Percentiles rank a stretch among this genome's conserved stretches.
These are phyloP conservation scores for Penicillium flavigenum DNA, from an alignment of 495 filamentous ascomycete genomes.

Conservation along the genomic window DNA sequence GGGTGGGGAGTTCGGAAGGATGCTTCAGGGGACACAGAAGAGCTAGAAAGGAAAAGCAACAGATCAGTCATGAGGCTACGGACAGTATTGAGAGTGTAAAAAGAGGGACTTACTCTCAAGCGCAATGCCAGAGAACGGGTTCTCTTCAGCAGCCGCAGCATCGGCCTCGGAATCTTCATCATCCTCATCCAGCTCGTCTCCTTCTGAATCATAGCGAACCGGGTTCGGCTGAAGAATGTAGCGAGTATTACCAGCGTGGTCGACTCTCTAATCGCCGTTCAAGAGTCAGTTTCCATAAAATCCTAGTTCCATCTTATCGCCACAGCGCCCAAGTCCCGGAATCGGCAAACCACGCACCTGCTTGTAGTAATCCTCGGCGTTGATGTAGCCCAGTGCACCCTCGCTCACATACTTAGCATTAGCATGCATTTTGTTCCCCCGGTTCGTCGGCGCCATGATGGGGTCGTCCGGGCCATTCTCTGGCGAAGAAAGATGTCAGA, in stretches of 20 bases:
- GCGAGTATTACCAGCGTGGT: constrained; percentile 80
- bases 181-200: constrained; percentile 72
- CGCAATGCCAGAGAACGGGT: constrained; percentile 78
- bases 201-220: constrained; percentile 75
- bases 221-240: constrained; percentile 80
- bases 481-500: constrained; percentile 34
- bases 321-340: constrained; percentile 1
- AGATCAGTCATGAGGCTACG: constrained; percentile 3
- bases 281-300: constrained; percentile 10
- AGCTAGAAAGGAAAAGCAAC: constrained; percentile 49
- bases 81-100: background rate
- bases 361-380: constrained; percentile 77
- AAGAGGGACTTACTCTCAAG: constrained; percentile 67
- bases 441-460: constrained; percentile 77
- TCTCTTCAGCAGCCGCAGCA: constrained; percentile 68
- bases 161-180: constrained; percentile 78
- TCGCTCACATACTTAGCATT: constrained; percentile 77
- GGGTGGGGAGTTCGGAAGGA: constrained; percentile 77
- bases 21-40: constrained; percentile 84
- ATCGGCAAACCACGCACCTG: constrained; percentile 58
- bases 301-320: constrained; percentile 15
- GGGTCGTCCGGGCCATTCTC: constrained; percentile 85
- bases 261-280: constrained; percentile 59
- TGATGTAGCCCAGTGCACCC: constrained; percentile 67
- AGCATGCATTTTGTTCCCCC: constrained; percentile 86